Base-by-base conservation (phyloP, 164 flowering plant genomes). In the Aristolochia fimbriata region DNA sequence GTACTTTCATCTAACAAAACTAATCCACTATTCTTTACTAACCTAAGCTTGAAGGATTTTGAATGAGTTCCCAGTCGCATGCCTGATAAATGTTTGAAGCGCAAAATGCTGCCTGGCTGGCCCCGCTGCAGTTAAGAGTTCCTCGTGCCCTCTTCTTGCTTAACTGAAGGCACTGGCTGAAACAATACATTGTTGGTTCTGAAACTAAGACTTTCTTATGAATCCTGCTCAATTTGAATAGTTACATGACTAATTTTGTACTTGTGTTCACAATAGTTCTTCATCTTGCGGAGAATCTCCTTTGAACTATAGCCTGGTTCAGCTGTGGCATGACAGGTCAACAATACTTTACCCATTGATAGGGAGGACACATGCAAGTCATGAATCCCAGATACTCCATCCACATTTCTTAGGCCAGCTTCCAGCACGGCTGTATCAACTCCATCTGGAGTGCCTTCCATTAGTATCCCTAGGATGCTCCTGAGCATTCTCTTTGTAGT, bases 241-340 rank as follows among this genome's bases (percentile, higher is more conserved):
- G 71, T 71, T 3, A 71, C 68, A 67, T 67, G 75, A 33, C 57
- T 71, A 25, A 68, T 64, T 22, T 71, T 71, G 33, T 71, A 57
- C 45, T 51, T 60, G 15, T 31, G 57, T 57, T 37, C 31, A 22
- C 64, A 55, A 30, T 67, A 68, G 47, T 53, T 60, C 6, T 59
- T 54, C 13, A 71, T 63, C n/a, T 68, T 68, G 22, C 49, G 48
- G 5, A 71, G 65, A 62, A 67, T 68, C 47, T 24, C 5, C 27
- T 59, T 68, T 8, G 74, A 58, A 57, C 60, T 54, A 9, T 67
- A 64, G 3, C 54, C 68, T n/a, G 66, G 68, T 16, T 10, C 46
- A 22, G 57, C 52, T 20, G 47, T 64, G 13, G 64, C 71, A 67
- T 71, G 71, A 67, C 75, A 71, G 20, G 75, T 60, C 47, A 68